These are phyloP conservation scores for Endothia cerciana DNA, from an alignment of 2,329 filamentous ascomycete species.

Conservation along the genomic window DNA sequence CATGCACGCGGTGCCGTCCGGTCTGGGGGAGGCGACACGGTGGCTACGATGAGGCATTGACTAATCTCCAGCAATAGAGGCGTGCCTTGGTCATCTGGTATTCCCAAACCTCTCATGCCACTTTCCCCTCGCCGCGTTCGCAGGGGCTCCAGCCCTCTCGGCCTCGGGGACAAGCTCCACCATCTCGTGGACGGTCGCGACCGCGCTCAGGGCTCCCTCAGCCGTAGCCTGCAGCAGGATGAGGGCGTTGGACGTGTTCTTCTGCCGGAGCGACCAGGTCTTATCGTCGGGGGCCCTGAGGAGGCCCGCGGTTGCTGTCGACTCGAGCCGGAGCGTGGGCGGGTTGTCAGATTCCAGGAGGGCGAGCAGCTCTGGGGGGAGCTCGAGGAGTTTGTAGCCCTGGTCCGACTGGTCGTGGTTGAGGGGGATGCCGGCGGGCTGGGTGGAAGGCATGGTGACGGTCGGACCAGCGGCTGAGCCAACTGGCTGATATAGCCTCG, in stretches of 20 bases:
- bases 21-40: too few species aligned
- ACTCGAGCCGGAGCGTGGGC: constrained; percentile 53
- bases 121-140: constrained; percentile 49
- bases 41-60: too few species aligned
- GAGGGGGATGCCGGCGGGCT: constrained; percentile 54
- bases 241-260: constrained; percentile 70
- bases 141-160: constrained; percentile 34
- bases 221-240: constrained; percentile 50
- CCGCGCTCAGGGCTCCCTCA: constrained; percentile 45
- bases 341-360: constrained; percentile 58
- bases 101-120: constrained; percentile 65
- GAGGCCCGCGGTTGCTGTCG: constrained; percentile 55
- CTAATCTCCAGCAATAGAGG: too few species aligned
- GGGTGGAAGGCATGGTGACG: constrained; percentile 46
- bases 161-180: constrained; percentile 59
- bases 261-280: constrained; percentile 64
- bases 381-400: constrained; percentile 64
- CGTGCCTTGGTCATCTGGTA: constrained; percentile 41
- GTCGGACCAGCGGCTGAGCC: background rate
- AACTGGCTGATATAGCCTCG: background rate
- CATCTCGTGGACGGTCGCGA: constrained; percentile 64
- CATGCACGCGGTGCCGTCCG: too few species aligned
- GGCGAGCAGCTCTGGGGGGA: constrained; percentile 61
- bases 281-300: constrained; percentile 52
- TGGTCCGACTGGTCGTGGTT: constrained; percentile 51